These are phyloP conservation scores for Isatis tinctoria DNA, from an alignment of 345 rosid species.

Conservation along the genomic window DNA sequence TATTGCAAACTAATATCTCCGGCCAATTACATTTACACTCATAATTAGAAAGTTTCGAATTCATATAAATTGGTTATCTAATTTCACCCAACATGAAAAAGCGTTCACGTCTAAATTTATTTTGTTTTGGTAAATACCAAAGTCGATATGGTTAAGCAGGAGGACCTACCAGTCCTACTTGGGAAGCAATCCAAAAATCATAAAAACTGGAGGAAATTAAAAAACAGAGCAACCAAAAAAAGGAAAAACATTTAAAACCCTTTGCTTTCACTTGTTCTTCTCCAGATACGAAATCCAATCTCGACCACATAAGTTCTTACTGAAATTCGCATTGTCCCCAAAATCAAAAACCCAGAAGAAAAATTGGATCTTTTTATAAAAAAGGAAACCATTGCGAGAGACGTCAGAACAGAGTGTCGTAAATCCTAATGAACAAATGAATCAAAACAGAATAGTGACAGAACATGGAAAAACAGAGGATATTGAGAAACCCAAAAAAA, in stretches of 20 bases:
- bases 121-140: slow-evolving; percentile 12
- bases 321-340: slow-evolving; percentile 8
- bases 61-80: slow-evolving; percentile 7
- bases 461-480: not conserved
- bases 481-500: not conserved
- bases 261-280: slow-evolving; percentile 17
- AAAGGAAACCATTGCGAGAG: not conserved
- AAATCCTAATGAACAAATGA: not conserved
- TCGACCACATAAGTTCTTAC: slow-evolving; percentile 11
- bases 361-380: not conserved
- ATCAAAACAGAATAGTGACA: not conserved
- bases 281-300: slow-evolving; percentile 1
- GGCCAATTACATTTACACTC: not conserved
- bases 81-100: slow-evolving; percentile 24
- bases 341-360: slow-evolving; percentile 17
- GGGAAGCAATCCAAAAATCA: slow-evolving; percentile 26
- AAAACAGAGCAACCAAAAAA: slow-evolving; percentile 5
- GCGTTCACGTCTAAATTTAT: slow-evolving; percentile 8
- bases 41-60: slow-evolving; percentile 18
- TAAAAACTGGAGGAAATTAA: not conserved
- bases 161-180: slow-evolving; percentile 31
- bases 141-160: slow-evolving; percentile 21
- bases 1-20: not conserved
- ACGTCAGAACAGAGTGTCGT: not conserved
- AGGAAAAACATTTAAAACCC: not conserved